Evolutionary conservation across 1,139 yeast species (phyloP).

Genomic region (Geotrichum fermentans): DNA sequence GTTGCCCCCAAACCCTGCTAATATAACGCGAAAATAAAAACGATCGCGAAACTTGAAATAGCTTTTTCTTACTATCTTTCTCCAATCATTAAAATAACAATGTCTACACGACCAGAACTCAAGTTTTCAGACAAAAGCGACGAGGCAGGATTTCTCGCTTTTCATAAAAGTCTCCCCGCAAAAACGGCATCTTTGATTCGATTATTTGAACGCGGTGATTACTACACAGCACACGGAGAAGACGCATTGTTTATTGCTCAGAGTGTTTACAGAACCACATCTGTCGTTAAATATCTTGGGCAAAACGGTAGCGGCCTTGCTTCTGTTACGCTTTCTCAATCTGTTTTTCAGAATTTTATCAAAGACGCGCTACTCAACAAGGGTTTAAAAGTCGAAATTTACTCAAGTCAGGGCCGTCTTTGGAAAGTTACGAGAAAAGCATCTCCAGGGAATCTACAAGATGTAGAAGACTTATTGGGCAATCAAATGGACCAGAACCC

Average conservation of each 20-base stretch:
- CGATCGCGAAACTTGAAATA: background rate
- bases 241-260: constrained; percentile 85
- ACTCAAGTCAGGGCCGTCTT: constrained; percentile 39
- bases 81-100: background rate
- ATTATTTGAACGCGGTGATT: constrained; percentile 71
- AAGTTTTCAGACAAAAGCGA: constrained; percentile 63
- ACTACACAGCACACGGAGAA: constrained; percentile 64
- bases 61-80: background rate
- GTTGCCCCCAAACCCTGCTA: constrained; percentile 1
- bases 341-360: constrained; percentile 63
- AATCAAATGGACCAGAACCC: constrained; percentile 51
- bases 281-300: constrained; percentile 62
- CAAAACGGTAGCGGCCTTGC: constrained; percentile 45
- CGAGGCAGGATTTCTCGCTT: constrained; percentile 60
- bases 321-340: constrained; percentile 72
- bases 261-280: constrained; percentile 70
- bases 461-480: constrained; percentile 69
- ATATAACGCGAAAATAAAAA: background rate
- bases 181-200: constrained; percentile 48
- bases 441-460: constrained; percentile 87
- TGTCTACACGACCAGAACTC: constrained; percentile 58
- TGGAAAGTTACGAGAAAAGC: constrained; percentile 64
- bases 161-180: constrained; percentile 48
- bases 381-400: constrained; percentile 76
- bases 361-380: constrained; percentile 62